Evolutionary conservation across 192 early-diverging fungal species (phyloP).

Genomic region (Coemansia sp.): DNA sequence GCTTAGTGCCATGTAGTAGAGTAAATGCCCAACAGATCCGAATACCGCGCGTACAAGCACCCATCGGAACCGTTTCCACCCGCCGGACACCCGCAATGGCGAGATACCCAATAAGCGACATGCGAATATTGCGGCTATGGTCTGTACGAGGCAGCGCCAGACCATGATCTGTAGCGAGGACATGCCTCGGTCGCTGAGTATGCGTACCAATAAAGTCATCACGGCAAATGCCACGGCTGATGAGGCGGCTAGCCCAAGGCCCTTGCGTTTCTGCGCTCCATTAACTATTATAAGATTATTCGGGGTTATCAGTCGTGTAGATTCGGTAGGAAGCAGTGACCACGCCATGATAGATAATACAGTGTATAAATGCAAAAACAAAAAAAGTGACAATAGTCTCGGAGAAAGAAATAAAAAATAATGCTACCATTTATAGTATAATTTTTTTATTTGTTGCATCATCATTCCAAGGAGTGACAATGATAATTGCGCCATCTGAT

Average conservation of each 20-base stretch:
- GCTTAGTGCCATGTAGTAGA: conserved; percentile 20
- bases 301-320: background rate
- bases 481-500: background rate
- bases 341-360: conserved; percentile 4
- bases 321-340: background rate
- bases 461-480: background rate
- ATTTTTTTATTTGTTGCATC: background rate
- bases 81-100: conserved; percentile 5
- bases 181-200: conserved; percentile 7
- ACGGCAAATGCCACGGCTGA: conserved; percentile 27
- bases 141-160: conserved; percentile 26
- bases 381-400: background rate
- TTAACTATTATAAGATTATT: background rate
- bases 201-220: conserved; percentile 26
- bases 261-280: conserved; percentile 7
- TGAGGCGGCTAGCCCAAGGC: conserved; percentile 16
- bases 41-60: conserved; percentile 29
- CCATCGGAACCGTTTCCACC: conserved; percentile 22
- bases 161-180: conserved; percentile 35
- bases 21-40: conserved; percentile 21
- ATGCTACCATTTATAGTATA: background rate
- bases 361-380: background rate
- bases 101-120: conserved; percentile 3
- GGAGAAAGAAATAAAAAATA: background rate
- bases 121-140: background rate